Evolutionary conservation across 192 early-diverging fungal species (phyloP).

Genomic region (Phlyctochytrium bullatum): DNA sequence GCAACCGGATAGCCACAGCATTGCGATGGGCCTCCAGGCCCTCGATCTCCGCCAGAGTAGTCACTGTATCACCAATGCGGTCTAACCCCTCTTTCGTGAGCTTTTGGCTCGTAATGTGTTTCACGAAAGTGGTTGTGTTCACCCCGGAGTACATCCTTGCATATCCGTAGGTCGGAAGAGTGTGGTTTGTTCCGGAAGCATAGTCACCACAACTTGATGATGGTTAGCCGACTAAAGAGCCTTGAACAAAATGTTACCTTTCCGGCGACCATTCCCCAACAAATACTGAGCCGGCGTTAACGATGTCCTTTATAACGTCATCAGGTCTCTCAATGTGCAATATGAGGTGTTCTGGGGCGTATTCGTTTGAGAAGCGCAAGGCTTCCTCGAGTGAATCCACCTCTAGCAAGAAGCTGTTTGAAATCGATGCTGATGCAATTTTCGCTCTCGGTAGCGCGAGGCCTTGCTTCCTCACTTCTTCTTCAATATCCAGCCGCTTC

Average conservation of each 20-base stretch:
- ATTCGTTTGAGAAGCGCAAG: constrained; percentile 89
- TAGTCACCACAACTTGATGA: constrained; percentile 89
- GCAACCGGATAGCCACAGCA: constrained; percentile 89
- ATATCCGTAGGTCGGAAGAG: constrained; percentile 97
- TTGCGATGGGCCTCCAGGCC: constrained; percentile 96
- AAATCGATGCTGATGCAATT: constrained; percentile 85
- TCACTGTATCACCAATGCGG: constrained; percentile 84
- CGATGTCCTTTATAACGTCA: constrained; percentile 58
- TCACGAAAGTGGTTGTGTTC: constrained; percentile 93
- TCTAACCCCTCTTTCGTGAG: constrained; percentile 86
- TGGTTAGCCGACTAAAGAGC: not conserved
- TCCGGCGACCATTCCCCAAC: constrained; percentile 95
- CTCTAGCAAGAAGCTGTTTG: constrained; percentile 77
- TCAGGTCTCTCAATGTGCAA: constrained; percentile 82
- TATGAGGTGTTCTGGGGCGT: constrained; percentile 98
- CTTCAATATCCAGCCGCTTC: constrained; percentile 72
- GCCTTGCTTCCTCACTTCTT: constrained; percentile 80
- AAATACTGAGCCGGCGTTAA: constrained; percentile 96
- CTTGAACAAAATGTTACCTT: constrained; percentile 50
- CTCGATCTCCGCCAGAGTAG: constrained; percentile 91
- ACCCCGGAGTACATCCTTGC: constrained; percentile 98
- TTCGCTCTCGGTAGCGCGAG: constrained; percentile 77
- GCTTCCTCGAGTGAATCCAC: constrained; percentile 74
- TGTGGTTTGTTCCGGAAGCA: constrained; percentile 99
- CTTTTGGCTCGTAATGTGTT: constrained; percentile 94